Evolutionary conservation across 345 rosid species (phyloP).

Genomic region (Bretschneidera sinensis): DNA sequence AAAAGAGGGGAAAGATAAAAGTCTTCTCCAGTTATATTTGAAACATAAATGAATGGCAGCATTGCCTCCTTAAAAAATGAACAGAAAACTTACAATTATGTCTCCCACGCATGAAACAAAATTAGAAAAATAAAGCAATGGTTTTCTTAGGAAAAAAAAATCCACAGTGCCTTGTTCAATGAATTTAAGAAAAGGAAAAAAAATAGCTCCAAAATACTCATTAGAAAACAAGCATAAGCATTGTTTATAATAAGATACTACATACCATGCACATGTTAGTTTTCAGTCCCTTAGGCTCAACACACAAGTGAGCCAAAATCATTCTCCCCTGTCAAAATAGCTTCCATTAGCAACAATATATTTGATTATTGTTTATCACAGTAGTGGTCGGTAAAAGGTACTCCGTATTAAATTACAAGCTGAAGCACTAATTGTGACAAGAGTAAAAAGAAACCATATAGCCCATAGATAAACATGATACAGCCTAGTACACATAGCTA

Average conservation of each 20-base stretch:
- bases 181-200: neutral
- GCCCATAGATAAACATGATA: neutral
- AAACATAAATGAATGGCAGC: too few species aligned
- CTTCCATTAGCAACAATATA: slow-evolving; percentile 14
- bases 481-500: too few species aligned
- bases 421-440: neutral
- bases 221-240: neutral
- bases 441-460: neutral
- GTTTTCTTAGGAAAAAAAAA: neutral
- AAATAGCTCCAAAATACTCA: too few species aligned
- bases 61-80: too few species aligned
- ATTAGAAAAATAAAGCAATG: neutral
- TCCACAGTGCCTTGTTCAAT: neutral
- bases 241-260: neutral
- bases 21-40: too few species aligned
- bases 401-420: too few species aligned
- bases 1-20: too few species aligned
- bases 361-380: neutral
- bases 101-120: neutral
- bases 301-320: slow-evolving; percentile 98
- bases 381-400: neutral
- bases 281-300: slow-evolving; percentile 96
- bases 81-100: too few species aligned
- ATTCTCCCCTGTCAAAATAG: slow-evolving; percentile 82
- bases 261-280: slow-evolving; percentile 99